Evolutionary conservation across 2,329 filamentous ascomycete species (phyloP).

Genomic region (Aaosphaeria arxii): DNA sequence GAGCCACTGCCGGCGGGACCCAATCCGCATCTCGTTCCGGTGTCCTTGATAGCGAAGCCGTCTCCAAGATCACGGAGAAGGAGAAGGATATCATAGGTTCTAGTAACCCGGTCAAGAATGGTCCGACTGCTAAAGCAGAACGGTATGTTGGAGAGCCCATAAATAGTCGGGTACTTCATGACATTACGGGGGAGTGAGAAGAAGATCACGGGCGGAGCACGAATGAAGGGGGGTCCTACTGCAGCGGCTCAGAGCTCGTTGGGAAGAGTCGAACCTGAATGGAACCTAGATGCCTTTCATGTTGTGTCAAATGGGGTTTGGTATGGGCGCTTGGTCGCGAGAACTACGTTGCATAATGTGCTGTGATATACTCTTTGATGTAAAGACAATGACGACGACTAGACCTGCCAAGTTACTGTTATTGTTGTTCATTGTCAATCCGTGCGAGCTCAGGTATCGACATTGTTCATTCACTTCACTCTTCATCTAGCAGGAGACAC

Average conservation of each 20-base stretch:
- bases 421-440: no score
- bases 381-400: no score
- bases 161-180: slow-evolving; percentile 25
- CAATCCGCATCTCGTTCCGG: slow-evolving; percentile 11
- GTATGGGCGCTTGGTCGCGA: no score
- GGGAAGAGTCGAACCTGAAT: slow-evolving; percentile 17
- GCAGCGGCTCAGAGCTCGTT: slow-evolving; percentile 31
- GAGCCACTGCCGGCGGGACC: background rate
- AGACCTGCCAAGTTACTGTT: no score
- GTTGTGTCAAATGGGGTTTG: no score
- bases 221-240: slow-evolving; percentile 29
- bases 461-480: no score
- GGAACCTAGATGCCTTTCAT: no score
- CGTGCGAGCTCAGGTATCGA: no score
- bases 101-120: slow-evolving; percentile 14
- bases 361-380: no score
- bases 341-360: no score
- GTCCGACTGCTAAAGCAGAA: slow-evolving; percentile 29
- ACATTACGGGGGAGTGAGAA: slow-evolving; percentile 33
- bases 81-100: slow-evolving; percentile 26
- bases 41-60: slow-evolving; percentile 21
- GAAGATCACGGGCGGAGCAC: slow-evolving; percentile 29
- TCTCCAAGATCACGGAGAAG: slow-evolving; percentile 26
- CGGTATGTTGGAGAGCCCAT: slow-evolving; percentile 26
- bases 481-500: no score